Percentiles rank a stretch among this genome's conserved stretches.
Evolutionary conservation across 1,139 yeast genomes (phyloP).

Genomic region (Yamadazyma mexicana): DNA sequence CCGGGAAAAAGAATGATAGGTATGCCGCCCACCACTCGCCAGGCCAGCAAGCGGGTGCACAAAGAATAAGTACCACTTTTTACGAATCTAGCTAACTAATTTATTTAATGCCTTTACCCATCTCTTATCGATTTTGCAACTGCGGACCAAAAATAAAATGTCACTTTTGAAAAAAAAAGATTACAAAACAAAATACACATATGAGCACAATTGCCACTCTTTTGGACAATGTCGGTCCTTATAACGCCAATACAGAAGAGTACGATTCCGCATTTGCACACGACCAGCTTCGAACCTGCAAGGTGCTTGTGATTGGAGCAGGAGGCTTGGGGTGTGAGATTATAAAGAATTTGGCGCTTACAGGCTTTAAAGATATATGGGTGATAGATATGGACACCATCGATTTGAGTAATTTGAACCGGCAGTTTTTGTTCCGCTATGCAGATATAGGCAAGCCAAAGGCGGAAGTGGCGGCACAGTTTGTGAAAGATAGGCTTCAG

Average conservation of each 20-base stretch:
- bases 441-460: slow-evolving; percentile 78
- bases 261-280: slow-evolving; percentile 28
- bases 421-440: slow-evolving; percentile 81
- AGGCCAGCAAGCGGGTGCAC: slow-evolving; percentile 16
- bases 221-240: slow-evolving; percentile 33
- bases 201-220: background rate
- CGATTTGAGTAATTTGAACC: slow-evolving; percentile 83
- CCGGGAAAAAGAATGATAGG: slow-evolving; percentile 31
- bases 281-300: slow-evolving; percentile 27
- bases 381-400: slow-evolving; percentile 96
- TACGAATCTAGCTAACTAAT: background rate
- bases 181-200: too few species aligned
- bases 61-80: slow-evolving; percentile 7
- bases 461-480: slow-evolving; percentile 75
- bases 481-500: slow-evolving; percentile 49
- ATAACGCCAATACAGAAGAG: slow-evolving; percentile 41
- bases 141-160: too few species aligned
- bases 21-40: slow-evolving; percentile 33
- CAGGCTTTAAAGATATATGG: slow-evolving; percentile 73
- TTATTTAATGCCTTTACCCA: background rate
- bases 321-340: slow-evolving; percentile 97
- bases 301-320: slow-evolving; percentile 73
- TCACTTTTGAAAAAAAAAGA: too few species aligned
- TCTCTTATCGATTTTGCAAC: background rate
- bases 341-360: slow-evolving; percentile 74